Percentiles rank a stretch among this genome's conserved stretches.
Conservation (phyloP, 2,329 filamentous ascomycete species). For the Colletotrichum trifolii region DNA sequence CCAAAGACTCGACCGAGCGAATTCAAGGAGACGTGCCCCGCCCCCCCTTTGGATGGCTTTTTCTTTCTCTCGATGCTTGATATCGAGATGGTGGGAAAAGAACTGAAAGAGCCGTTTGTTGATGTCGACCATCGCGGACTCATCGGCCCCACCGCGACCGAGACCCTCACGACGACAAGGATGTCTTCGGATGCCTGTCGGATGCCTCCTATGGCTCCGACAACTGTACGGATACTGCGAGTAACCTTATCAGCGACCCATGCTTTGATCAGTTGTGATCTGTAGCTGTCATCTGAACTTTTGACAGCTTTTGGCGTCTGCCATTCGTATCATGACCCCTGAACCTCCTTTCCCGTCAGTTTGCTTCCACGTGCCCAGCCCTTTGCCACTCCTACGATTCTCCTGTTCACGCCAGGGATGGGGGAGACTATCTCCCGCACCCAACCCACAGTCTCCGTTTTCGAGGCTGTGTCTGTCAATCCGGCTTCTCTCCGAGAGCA, state of each 20-base stretch:
- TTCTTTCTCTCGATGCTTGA: neutral
- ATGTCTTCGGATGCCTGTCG: neutral
- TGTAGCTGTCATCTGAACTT: constrained; percentile 24
- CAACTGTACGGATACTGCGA: too few relatives aligned
- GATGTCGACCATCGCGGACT: neutral
- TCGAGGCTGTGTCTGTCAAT: constrained; percentile 27
- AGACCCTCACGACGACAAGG: neutral
- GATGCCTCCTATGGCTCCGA: neutral
- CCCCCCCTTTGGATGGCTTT: neutral
- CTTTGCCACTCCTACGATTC: neutral
- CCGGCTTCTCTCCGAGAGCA: constrained; percentile 26
- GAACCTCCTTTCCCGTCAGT: neutral
- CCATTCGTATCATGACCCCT: neutral
- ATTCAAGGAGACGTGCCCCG: constrained; percentile 18
- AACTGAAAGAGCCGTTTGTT: neutral
- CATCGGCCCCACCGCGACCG: constrained; percentile 24
- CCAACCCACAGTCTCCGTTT: constrained; percentile 1
- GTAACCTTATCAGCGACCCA: constrained; percentile 14
- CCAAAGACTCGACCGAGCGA: constrained; percentile 2
- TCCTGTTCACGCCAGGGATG: constrained; percentile 4
- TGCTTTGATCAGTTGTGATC: neutral
- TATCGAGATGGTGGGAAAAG: neutral
- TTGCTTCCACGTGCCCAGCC: constrained; percentile 19
- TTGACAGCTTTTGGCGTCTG: neutral
- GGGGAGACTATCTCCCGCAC: constrained; percentile 8